These are phyloP conservation scores for Diplodia corticola DNA, from an alignment of 2,329 filamentous ascomycete species.

Conservation along the genomic window DNA sequence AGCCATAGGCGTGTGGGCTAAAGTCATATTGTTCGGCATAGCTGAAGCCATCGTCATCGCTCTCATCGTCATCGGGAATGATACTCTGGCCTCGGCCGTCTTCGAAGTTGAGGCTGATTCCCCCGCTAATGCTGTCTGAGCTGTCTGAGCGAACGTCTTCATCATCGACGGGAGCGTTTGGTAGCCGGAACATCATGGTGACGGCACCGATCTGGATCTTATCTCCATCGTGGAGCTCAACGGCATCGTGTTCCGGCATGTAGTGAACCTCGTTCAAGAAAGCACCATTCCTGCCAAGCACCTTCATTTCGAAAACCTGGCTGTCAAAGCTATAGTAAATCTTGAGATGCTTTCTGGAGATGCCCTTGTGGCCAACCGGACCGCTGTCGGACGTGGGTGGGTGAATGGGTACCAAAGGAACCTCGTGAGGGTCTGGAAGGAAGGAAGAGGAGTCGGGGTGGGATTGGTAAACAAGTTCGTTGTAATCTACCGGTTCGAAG, in stretches of 20 bases:
- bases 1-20: slow-evolving; percentile 21
- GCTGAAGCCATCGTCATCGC: slow-evolving; percentile 21
- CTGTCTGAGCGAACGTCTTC: slow-evolving; percentile 47
- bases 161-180: slow-evolving; percentile 58
- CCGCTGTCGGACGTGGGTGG: slow-evolving; percentile 54
- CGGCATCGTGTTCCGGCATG: slow-evolving; percentile 50
- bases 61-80: slow-evolving; percentile 35
- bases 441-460: slow-evolving; percentile 41
- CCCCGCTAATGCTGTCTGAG: slow-evolving; percentile 46
- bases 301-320: slow-evolving; percentile 65
- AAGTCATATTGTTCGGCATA: slow-evolving; percentile 19
- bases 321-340: slow-evolving; percentile 68
- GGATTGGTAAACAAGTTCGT: slow-evolving; percentile 57
- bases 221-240: slow-evolving; percentile 63
- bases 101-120: slow-evolving; percentile 75
- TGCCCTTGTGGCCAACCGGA: slow-evolving; percentile 62
- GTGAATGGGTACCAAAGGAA: slow-evolving; percentile 71
- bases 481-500: slow-evolving; percentile 42
- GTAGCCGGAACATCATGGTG: slow-evolving; percentile 67
- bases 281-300: slow-evolving; percentile 66
- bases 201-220: slow-evolving; percentile 72
- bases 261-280: slow-evolving; percentile 65
- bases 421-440: slow-evolving; percentile 61
- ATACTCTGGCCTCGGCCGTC: slow-evolving; percentile 60
- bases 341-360: slow-evolving; percentile 72